Base-by-base conservation (phyloP, 1,284 basidiomycete species). In the Fomitopsis schrenkii region DNA sequence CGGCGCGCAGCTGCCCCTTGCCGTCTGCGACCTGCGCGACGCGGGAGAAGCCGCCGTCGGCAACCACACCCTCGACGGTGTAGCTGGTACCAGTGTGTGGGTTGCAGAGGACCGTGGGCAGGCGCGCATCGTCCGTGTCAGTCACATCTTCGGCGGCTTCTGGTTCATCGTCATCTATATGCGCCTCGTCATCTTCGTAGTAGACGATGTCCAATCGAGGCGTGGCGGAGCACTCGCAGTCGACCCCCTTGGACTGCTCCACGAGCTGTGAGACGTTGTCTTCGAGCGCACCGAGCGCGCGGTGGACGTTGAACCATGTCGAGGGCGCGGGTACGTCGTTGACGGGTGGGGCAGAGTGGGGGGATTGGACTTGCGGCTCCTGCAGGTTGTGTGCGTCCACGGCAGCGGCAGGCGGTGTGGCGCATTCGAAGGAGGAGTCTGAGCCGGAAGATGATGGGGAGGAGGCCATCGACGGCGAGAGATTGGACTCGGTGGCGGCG, bases 21-120 rank as follows among this genome's bases (percentile, higher is more conserved):
- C 14, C 35, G 22, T 57, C 56, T 1, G 14, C 46, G 9, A 63
- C 65, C 10, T 41, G 45, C 57, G 69, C 52, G 15, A 71, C 68
- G 6, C 64, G 61, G 0, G 63, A 65, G 38, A 38, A 63, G 10
- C 41, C 59, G 33, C 66, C 67, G 9, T 60, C 35, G 10, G 62
- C 68, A 26, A 68, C 38, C 38, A 41, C 60, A 10, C 64, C 66
- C 19, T 62, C 15, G 17, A 58, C 30, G 10, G 22, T 42, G 57
- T 58, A 58, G 14, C 2, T 22, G 5, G 44, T 19, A 14, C 22
- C 44, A 15, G 44, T 35, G 57, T 41, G 30, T 1, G 22, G 6
- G 38, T 46, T 46, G 44, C 8, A 19, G 44, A 46, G 19, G 44
- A 28, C 26, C 8, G 44, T 46, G 17, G 5, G 4, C 19, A 5